A percentile compares a stretch with the other conserved stretches of the same genome.
Conservation (phyloP, 352 stramenopile species). For the Globisporangium takayamanum region DNA sequence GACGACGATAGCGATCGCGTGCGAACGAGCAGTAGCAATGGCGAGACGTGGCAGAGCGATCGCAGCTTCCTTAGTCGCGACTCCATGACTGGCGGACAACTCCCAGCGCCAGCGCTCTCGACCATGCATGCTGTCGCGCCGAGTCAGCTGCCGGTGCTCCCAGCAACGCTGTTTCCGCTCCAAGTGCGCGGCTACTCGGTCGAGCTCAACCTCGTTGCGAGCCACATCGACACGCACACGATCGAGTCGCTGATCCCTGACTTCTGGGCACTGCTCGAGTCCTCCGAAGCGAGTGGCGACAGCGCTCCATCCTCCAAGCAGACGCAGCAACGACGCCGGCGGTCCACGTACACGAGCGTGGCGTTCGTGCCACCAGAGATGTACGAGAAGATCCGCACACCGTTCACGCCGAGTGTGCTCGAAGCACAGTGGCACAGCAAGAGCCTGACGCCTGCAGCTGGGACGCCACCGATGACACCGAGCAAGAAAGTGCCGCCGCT, state of each 20-base stretch:
- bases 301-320: neutral
- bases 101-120: slow-evolving; percentile 29
- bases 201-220: slow-evolving; percentile 43
- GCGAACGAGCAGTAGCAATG: neutral
- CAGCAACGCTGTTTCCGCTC: slow-evolving; percentile 28
- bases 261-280: slow-evolving; percentile 14
- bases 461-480: neutral
- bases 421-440: neutral
- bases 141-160: slow-evolving; percentile 18
- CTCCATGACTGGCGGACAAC: slow-evolving; percentile 1
- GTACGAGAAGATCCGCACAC: slow-evolving; percentile 33
- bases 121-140: slow-evolving; percentile 18
- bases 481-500: slow-evolving; percentile 6
- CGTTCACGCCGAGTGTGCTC: slow-evolving; percentile 16
- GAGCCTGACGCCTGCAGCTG: neutral
- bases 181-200: slow-evolving; percentile 38
- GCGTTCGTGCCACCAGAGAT: slow-evolving; percentile 38
- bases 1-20: slow-evolving; percentile 21
- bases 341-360: neutral
- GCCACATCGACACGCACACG: slow-evolving; percentile 48
- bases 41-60: slow-evolving; percentile 42
- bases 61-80: slow-evolving; percentile 41
- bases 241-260: slow-evolving; percentile 48
- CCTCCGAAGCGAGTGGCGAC: slow-evolving; percentile 1
- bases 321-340: neutral